Percentiles rank a stretch among this genome's conserved stretches.
phyloP scores from a whole-genome alignment of 257 asterid genomes.

The Nicotiana undulata region DNA sequence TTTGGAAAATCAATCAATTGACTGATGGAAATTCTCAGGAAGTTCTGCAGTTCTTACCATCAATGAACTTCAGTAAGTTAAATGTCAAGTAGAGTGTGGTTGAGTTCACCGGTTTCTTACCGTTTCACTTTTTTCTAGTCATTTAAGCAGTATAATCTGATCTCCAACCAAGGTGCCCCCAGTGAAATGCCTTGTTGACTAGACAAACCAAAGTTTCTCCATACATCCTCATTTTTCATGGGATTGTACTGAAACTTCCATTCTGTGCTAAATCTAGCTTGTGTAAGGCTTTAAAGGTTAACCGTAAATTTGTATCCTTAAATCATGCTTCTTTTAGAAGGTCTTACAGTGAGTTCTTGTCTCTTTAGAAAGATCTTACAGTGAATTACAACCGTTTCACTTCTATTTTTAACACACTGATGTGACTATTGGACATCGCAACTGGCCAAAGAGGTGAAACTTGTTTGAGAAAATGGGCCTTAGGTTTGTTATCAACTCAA shows the following conservation, averaged over 20 bases:
- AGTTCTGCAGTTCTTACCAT: too few relatives aligned
- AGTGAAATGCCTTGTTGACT: background rate
- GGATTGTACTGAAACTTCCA: background rate
- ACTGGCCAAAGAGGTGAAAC: background rate
- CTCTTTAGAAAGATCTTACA: background rate
- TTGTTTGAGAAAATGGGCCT: background rate
- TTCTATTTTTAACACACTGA: background rate
- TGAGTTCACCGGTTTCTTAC: background rate
- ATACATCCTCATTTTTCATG: background rate
- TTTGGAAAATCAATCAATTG: background rate
- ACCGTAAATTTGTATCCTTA: background rate
- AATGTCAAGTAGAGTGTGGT: background rate
- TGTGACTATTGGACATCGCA: background rate
- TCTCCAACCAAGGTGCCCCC: background rate
- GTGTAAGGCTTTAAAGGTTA: background rate
- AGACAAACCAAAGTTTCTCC: background rate
- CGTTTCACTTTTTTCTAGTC: background rate
- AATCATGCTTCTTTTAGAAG: background rate
- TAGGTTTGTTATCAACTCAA: background rate
- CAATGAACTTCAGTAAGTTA: background rate
- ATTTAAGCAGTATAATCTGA: background rate
- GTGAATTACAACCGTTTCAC: background rate
- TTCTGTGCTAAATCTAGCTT: background rate
- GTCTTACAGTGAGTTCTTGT: background rate
- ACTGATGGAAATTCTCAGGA: too few relatives aligned